Percentiles rank a stretch among this genome's conserved stretches.
Evolutionary conservation across 139 green algal genomes (phyloP).

Genomic region (Chlamydomonas sp.): DNA sequence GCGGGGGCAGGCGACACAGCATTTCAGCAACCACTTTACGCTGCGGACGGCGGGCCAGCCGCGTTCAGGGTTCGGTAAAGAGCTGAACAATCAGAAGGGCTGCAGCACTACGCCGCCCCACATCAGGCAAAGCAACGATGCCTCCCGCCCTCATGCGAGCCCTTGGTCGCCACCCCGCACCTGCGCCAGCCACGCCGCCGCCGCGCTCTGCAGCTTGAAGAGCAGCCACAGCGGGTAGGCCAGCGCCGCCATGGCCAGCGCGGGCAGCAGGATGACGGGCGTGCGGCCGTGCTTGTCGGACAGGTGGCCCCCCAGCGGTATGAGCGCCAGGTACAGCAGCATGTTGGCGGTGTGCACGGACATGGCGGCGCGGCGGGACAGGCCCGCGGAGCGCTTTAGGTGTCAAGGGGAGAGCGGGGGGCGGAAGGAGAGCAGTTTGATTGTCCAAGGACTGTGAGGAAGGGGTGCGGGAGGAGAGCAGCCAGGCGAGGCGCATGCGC

Average conservation of each 20-base stretch:
- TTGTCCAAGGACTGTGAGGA: background rate
- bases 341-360: constrained; percentile 49
- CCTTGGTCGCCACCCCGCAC: background rate
- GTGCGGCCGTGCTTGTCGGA: constrained; percentile 37
- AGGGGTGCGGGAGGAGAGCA: no score
- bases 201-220: constrained; percentile 20
- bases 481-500: no score
- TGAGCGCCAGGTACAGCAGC: constrained; percentile 46
- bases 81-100: background rate
- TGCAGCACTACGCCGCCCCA: background rate
- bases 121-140: no score
- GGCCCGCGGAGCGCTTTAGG: constrained; percentile 30
- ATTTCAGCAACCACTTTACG: background rate
- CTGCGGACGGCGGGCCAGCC: background rate
- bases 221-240: constrained; percentile 46
- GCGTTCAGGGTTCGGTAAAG: background rate
- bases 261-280: constrained; percentile 19
- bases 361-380: constrained; percentile 23
- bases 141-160: no score
- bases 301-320: constrained; percentile 46
- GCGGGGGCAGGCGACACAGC: background rate
- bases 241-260: constrained; percentile 11
- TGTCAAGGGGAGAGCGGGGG: background rate
- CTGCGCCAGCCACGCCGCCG: constrained; percentile 22
- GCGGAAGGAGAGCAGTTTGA: background rate